These are phyloP conservation scores for Platanus orientalis DNA, from an alignment of 164 flowering plant genomes.

Conservation along the genomic window DNA sequence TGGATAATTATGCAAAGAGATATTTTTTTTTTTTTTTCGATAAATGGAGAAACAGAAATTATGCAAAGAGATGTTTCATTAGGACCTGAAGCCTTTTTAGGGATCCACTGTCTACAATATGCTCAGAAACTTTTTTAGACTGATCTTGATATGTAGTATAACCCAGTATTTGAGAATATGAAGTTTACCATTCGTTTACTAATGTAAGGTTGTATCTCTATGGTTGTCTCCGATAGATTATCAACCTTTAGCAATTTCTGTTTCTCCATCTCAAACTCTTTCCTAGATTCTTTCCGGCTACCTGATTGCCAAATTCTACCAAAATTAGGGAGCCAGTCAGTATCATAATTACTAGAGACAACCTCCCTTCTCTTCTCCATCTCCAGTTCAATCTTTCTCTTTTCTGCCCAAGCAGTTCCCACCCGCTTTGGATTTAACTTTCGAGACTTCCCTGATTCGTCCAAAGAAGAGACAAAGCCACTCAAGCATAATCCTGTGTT, in stretches of 20 bases:
- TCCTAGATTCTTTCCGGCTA: constrained; percentile 83
- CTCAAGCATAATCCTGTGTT: constrained; percentile 10
- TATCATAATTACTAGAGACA: constrained; percentile 38
- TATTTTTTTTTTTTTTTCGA: too few species aligned
- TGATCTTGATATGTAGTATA: too few species aligned
- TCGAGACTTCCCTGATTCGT: constrained; percentile 34
- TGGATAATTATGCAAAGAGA: too few species aligned
- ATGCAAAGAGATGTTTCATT: too few species aligned
- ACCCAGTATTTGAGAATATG: background rate
- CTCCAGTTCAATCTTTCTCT: constrained; percentile 74
- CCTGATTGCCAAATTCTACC: constrained; percentile 98
- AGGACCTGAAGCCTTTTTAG: too few species aligned
- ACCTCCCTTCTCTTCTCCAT: constrained; percentile 80
- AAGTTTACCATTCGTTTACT: constrained; percentile 77
- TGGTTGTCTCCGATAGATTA: constrained; percentile 27
- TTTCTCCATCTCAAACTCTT: constrained; percentile 71
- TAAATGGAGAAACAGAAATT: too few species aligned
- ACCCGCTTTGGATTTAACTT: constrained; percentile 81
- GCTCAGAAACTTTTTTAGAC: too few species aligned
- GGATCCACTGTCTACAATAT: too few species aligned
- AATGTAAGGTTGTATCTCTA: constrained; percentile 62
- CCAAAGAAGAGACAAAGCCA: constrained; percentile 11
- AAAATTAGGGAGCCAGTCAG: constrained; percentile 92
- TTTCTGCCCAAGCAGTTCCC: constrained; percentile 99
- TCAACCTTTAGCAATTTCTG: constrained; percentile 28